Evolutionary conservation across 108 stramenopile species (phyloP).

Genomic region (Skeletonema tropicum): DNA sequence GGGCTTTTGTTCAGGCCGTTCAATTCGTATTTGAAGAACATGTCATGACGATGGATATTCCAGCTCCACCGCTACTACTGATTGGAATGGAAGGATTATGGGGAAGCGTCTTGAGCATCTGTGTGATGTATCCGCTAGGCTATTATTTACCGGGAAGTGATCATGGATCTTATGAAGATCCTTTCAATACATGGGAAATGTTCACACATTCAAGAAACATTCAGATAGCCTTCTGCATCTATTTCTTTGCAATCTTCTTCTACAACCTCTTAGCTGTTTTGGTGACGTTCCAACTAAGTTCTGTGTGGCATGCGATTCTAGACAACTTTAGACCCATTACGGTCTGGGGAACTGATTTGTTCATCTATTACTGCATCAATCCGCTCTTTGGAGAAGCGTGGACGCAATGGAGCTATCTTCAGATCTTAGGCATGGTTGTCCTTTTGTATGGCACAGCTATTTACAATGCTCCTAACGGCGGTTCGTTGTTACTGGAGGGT

Average conservation of each 20-base stretch:
- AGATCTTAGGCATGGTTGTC: slow-evolving; percentile 87
- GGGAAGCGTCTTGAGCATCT: slow-evolving; percentile 81
- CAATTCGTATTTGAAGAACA: slow-evolving; percentile 95
- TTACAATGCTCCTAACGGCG: slow-evolving; percentile 94
- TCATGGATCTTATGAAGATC: slow-evolving; percentile 90
- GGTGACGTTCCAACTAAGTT: slow-evolving; percentile 90
- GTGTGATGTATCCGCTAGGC: slow-evolving; percentile 82
- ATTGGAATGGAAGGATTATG: slow-evolving; percentile 95
- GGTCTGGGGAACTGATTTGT: slow-evolving; percentile 81
- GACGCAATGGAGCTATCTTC: slow-evolving; percentile 86
- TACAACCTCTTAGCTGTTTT: slow-evolving; percentile 96
- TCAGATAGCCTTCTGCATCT: slow-evolving; percentile 66
- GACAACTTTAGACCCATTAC: slow-evolving; percentile 97
- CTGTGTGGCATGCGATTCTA: slow-evolving; percentile 96
- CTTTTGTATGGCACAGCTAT: slow-evolving; percentile 95
- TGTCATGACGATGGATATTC: slow-evolving; percentile 88
- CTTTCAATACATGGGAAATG: slow-evolving; percentile 83
- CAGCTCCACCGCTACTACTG: slow-evolving; percentile 82
- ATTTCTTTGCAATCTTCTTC: slow-evolving; percentile 89
- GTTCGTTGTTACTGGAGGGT: slow-evolving; percentile 78
- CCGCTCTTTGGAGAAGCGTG: slow-evolving; percentile 87
- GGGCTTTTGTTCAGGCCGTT: slow-evolving; percentile 89
- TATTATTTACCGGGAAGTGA: slow-evolving; percentile 88
- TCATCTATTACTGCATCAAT: slow-evolving; percentile 87
- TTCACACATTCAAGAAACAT: slow-evolving; percentile 65